Percentiles rank a stretch among this genome's conserved stretches.
Evolutionary conservation across 768 basidiomycete species (phyloP).

Genomic region (Auricularia sp.): DNA sequence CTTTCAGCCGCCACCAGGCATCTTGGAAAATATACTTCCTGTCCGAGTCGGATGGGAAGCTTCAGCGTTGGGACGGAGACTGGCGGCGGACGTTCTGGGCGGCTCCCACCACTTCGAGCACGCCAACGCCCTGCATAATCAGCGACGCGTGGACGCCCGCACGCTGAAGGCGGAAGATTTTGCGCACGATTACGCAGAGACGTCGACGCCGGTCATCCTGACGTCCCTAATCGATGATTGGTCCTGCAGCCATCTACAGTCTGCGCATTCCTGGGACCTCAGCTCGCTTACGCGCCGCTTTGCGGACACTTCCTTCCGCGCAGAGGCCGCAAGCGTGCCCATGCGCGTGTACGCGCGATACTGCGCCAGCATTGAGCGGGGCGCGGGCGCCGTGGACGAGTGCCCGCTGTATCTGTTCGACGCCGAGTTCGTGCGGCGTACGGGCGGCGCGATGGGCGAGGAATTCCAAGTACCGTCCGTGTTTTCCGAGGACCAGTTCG

Average conservation of each 20-base stretch:
- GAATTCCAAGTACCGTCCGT: too few species aligned
- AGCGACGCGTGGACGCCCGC: background rate
- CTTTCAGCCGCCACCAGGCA: constrained; percentile 7
- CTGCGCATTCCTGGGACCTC: constrained; percentile 11
- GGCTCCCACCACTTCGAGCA: constrained; percentile 1
- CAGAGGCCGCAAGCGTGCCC: too few species aligned
- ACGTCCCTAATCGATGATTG: constrained; percentile 9
- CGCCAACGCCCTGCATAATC: background rate
- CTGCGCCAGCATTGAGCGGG: too few species aligned
- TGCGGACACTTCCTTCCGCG: constrained; percentile 11
- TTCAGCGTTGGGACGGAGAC: constrained; percentile 7
- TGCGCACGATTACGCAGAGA: constrained; percentile 2
- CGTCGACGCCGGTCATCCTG: constrained; percentile 12
- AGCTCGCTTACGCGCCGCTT: constrained; percentile 11
- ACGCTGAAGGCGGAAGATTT: background rate
- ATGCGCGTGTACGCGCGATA: too few species aligned
- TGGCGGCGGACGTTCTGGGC: constrained; percentile 10
- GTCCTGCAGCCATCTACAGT: background rate
- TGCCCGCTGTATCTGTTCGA: too few species aligned
- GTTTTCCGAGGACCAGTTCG: too few species aligned
- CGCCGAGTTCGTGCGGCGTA: too few species aligned
- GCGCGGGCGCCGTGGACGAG: too few species aligned
- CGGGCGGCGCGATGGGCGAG: too few species aligned
- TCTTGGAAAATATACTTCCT: constrained; percentile 12
- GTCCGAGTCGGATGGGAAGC: constrained; percentile 1